Evolutionary conservation across 139 green algal species (phyloP).

Genomic region (Volvox reticuliferus): DNA sequence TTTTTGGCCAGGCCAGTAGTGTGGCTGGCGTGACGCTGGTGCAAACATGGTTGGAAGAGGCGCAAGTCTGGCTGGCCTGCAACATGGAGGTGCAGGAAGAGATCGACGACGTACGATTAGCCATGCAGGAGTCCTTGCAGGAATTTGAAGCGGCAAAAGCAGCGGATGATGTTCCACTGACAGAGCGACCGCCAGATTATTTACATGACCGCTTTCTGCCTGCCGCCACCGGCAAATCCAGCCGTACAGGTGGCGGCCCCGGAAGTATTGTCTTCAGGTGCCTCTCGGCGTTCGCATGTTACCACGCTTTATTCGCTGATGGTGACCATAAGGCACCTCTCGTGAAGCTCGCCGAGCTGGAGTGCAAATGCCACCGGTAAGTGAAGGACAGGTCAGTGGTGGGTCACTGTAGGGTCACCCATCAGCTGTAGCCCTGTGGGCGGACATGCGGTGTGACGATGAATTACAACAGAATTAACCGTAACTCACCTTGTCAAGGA

Average conservation of each 20-base stretch:
- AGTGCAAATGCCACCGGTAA: conserved; percentile 37
- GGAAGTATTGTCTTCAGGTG: neutral
- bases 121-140: conserved; percentile 28
- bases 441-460: no score
- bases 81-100: conserved; percentile 32
- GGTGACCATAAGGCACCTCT: conserved; percentile 27
- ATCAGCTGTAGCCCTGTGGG: no score
- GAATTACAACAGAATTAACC: neutral
- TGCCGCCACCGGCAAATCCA: neutral
- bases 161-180: conserved; percentile 18
- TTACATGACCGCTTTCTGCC: conserved; percentile 3
- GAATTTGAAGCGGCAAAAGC: conserved; percentile 1
- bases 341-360: conserved; percentile 23
- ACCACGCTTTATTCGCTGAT: neutral
- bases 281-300: neutral
- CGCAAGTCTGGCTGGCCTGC: conserved; percentile 11
- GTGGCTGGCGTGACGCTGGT: neutral
- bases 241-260: neutral
- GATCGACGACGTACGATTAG: neutral
- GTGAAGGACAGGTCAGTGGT: neutral
- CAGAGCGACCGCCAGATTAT: neutral
- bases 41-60: conserved; percentile 3
- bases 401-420: no score
- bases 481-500: no score
- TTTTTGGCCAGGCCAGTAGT: neutral